Conservation (phyloP, 495 filamentous ascomycete species). For the Aspergillus campestris region DNA sequence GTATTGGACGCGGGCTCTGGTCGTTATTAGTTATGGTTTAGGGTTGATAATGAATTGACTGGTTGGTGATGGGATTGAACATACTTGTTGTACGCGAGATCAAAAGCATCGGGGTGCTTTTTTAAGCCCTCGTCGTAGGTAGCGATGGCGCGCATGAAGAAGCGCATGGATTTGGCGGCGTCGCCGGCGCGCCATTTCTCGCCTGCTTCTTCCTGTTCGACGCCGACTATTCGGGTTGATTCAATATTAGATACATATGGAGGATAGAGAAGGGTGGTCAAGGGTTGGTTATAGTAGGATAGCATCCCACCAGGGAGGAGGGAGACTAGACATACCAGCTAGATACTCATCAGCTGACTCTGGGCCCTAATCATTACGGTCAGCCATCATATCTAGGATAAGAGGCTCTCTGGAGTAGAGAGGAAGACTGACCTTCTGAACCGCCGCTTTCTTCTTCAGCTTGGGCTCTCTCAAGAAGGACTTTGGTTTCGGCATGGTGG, state of each 20-base stretch:
- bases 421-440: slow-evolving; percentile 21
- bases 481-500: slow-evolving; percentile 46
- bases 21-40: slow-evolving; percentile 5
- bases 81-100: slow-evolving; percentile 69
- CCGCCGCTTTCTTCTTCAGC: slow-evolving; percentile 35
- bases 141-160: slow-evolving; percentile 58
- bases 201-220: slow-evolving; percentile 58
- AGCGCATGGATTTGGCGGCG: slow-evolving; percentile 57
- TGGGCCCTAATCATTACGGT: slow-evolving; percentile 30
- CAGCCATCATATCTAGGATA: no score
- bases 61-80: slow-evolving; percentile 5
- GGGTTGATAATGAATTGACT: neutral
- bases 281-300: neutral
- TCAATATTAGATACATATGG: no score
- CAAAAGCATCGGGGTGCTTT: slow-evolving; percentile 50
- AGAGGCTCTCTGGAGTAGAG: no score
- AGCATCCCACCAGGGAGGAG: neutral
- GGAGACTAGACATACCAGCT: slow-evolving; percentile 30
- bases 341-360: slow-evolving; percentile 55
- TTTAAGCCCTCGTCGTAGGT: slow-evolving; percentile 54
- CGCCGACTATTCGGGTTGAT: slow-evolving; percentile 40
- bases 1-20: slow-evolving; percentile 55
- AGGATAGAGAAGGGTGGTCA: neutral
- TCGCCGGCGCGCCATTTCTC: slow-evolving; percentile 71
- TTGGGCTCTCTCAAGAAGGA: slow-evolving; percentile 40